These are phyloP conservation scores for Lasiosphaeria ovina DNA, from an alignment of 495 filamentous ascomycete species.

Conservation along the genomic window DNA sequence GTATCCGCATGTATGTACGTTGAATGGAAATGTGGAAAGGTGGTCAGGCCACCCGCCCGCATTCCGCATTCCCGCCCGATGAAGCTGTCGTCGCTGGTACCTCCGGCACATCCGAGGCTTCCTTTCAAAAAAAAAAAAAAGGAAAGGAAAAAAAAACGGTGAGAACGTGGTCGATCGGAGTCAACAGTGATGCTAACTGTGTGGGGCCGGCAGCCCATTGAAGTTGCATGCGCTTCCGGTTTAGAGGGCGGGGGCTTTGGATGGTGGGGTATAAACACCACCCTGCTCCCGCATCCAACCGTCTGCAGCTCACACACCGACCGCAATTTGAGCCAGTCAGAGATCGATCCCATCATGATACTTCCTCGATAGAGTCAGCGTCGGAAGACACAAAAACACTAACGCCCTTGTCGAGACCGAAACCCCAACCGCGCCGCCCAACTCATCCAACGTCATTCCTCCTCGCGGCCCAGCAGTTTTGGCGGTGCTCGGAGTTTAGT, in stretches of 20 bases:
- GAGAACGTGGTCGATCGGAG: constrained; percentile 1
- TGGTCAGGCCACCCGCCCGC: background rate
- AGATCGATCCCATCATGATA: background rate
- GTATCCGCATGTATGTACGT: no score
- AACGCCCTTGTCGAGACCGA: no score
- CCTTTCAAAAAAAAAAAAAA: background rate
- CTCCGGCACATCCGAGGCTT: constrained; percentile 5
- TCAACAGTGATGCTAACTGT: background rate
- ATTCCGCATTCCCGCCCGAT: background rate
- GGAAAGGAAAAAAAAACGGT: background rate
- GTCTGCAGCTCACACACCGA: background rate
- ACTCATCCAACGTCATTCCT: no score
- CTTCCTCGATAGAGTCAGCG: background rate
- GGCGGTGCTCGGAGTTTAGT: no score
- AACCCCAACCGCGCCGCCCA: no score
- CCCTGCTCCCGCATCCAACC: background rate
- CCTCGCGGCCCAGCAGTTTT: no score
- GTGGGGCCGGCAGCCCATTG: background rate
- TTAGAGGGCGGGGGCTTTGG: background rate
- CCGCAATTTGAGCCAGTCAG: background rate
- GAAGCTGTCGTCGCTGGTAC: constrained; percentile 2
- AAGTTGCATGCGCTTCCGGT: background rate
- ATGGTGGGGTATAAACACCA: background rate
- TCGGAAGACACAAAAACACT: background rate
- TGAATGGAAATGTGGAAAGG: background rate